These are phyloP conservation scores for Pseudonitzschia multiseries DNA, from an alignment of 108 stramenopile species.

Conservation along the genomic window DNA sequence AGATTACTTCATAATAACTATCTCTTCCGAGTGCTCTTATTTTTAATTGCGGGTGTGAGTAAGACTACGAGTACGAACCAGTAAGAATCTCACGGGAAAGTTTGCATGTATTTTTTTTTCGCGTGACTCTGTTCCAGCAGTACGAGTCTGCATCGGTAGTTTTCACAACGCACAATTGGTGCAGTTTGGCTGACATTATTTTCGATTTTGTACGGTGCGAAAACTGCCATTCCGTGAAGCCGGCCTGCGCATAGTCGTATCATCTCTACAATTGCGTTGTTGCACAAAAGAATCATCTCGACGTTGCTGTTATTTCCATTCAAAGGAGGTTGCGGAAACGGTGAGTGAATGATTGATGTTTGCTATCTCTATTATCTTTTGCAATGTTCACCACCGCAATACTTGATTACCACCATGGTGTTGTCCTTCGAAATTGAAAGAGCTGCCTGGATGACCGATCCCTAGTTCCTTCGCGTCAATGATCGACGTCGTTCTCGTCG, in stretches of 20 bases:
- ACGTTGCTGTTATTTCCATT: neutral
- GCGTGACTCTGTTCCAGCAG: neutral
- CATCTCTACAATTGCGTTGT: neutral
- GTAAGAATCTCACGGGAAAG: too few relatives aligned
- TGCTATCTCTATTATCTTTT: neutral
- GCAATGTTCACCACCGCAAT: neutral
- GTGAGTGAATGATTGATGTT: neutral
- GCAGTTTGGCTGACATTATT: neutral
- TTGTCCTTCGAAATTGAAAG: neutral
- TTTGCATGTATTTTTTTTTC: too few relatives aligned
- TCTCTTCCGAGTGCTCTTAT: too few relatives aligned
- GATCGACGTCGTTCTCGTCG: neutral
- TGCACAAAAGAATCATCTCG: constrained; percentile 8
- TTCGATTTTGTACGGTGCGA: neutral
- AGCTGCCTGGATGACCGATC: neutral
- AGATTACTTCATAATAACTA: too few relatives aligned
- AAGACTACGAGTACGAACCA: too few relatives aligned
- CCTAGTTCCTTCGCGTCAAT: neutral
- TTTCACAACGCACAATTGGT: constrained; percentile 2
- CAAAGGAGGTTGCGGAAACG: neutral
- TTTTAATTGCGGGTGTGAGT: too few relatives aligned
- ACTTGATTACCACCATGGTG: neutral
- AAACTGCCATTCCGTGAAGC: neutral
- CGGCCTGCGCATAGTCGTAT: neutral
- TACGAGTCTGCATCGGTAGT: neutral